Evolutionary conservation across 345 rosid species (phyloP).

Genomic region (Lumnitzera littorea): DNA sequence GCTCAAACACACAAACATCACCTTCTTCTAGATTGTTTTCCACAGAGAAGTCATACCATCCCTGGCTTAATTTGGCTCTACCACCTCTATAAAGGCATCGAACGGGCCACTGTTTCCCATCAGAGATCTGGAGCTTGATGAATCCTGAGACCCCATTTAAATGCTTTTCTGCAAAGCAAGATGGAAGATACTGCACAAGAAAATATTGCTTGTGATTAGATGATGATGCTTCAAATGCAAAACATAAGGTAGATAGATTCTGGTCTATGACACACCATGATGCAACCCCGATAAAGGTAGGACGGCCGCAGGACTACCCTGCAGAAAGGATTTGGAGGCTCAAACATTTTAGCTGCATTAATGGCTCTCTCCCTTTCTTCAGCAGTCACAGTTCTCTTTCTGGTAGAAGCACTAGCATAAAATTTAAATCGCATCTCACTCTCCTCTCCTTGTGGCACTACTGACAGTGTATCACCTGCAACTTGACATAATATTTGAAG

Average conservation of each 20-base stretch:
- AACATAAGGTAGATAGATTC: not conserved
- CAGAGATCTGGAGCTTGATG: slow-evolving; percentile 32
- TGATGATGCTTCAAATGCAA: not conserved
- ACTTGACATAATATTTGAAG: not conserved
- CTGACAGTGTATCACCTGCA: slow-evolving; percentile 10
- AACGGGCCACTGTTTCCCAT: slow-evolving; percentile 44
- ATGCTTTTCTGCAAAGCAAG: slow-evolving; percentile 34
- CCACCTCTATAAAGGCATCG: slow-evolving; percentile 26
- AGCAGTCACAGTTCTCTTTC: slow-evolving; percentile 17
- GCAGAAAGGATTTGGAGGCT: slow-evolving; percentile 33
- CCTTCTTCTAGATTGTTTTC: slow-evolving; percentile 50
- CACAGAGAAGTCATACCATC: slow-evolving; percentile 48
- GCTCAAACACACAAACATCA: slow-evolving; percentile 55
- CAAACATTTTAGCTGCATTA: slow-evolving; percentile 20
- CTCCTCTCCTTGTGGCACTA: slow-evolving; percentile 6
- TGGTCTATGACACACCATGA: slow-evolving; percentile 15
- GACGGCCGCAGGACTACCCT: slow-evolving; percentile 20
- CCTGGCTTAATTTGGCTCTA: slow-evolving; percentile 34
- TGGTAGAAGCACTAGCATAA: slow-evolving; percentile 19
- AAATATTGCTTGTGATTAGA: not conserved
- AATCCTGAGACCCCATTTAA: slow-evolving; percentile 26
- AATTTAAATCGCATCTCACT: slow-evolving; percentile 13
- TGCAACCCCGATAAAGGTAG: slow-evolving; percentile 10
- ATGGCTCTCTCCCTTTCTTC: slow-evolving; percentile 28
- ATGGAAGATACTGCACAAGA: slow-evolving; percentile 42